Evolutionary conservation across 192 early-diverging fungal species (phyloP).

Genomic region (Coemansia sp.): DNA sequence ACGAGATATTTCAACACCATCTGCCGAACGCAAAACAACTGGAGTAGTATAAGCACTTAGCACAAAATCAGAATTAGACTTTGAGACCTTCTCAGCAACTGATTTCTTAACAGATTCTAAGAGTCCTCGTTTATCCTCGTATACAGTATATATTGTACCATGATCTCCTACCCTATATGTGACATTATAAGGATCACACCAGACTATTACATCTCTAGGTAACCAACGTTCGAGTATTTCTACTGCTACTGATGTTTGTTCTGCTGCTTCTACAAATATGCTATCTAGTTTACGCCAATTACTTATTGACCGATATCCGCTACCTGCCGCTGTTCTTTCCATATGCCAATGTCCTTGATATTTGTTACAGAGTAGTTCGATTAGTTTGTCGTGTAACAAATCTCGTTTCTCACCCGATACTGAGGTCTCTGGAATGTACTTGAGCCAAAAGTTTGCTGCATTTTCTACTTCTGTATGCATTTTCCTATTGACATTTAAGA

Average conservation of each 20-base stretch:
- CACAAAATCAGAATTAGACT: conserved; percentile 48
- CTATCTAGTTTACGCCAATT: conserved; percentile 69
- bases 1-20: conserved; percentile 47
- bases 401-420: conserved; percentile 33
- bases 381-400: conserved; percentile 37
- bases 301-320: conserved; percentile 75
- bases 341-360: conserved; percentile 74
- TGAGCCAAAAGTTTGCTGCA: conserved; percentile 49
- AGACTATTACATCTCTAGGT: conserved; percentile 68
- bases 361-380: conserved; percentile 54
- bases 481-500: conserved; percentile 27
- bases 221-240: conserved; percentile 56
- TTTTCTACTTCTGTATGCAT: conserved; percentile 54
- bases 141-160: conserved; percentile 65
- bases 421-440: conserved; percentile 35
- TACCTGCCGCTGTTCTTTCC: conserved; percentile 62
- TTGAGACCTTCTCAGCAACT: conserved; percentile 43
- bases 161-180: conserved; percentile 72
- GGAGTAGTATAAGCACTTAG: conserved; percentile 52
- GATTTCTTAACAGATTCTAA: conserved; percentile 45
- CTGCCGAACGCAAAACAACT: conserved; percentile 51
- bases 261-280: conserved; percentile 58
- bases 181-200: conserved; percentile 72
- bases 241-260: conserved; percentile 47
- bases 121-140: conserved; percentile 57